Base-by-base conservation (phyloP, 2,329 filamentous ascomycete species). In the Talaromyces marneffei region DNA sequence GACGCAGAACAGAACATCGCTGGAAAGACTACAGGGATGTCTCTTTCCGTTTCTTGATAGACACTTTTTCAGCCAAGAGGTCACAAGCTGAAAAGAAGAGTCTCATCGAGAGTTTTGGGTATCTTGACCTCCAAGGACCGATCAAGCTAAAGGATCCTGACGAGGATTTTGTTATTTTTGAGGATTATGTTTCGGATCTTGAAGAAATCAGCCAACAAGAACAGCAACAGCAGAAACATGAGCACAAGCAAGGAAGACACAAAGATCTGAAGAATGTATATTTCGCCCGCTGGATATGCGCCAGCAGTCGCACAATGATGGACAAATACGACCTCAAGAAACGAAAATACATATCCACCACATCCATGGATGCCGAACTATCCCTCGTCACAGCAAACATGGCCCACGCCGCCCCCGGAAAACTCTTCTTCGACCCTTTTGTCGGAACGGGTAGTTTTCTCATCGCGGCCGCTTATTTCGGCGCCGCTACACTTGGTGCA, bases 361-460 rank as follows among this genome's bases (percentile, higher is more conserved):
- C 94, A 0, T 94, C 90, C 50, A 97, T 99, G 94, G 94, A 99
- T 72, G 90, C 93, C 0, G 94, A 97, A 74, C 82, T 99, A 46
- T 90, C 92, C 12, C 82, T 99, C 0, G 80, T 99, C 23, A 97
- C 92, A 0, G 94, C 93, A 1, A 99, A 97, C 70, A 86, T 99
- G 67, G 90, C 91, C 0, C 84, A 90, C 14, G 92, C 92, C 0
- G 87, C 80, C 0, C 89, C 92, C 0, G 93, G 91, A 0, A 95
- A 90, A 71, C 72, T 97, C 2, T 90, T 96, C 69, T 97, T 93
- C 70, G 94, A 99, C 68, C 94, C 94, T 0, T 99, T 99, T 71
- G 92, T 94, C 62, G 94, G 94, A 4, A 97, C 94, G 0, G 94
- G 93, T 4, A 93, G 91, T 59, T 97, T 99, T 70, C 89, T 91